Evolutionary conservation across 2,329 filamentous ascomycete genomes (phyloP), one percentile per base, ranked within the genome.

Genomic region (Cryphonectria japonica): DNA sequence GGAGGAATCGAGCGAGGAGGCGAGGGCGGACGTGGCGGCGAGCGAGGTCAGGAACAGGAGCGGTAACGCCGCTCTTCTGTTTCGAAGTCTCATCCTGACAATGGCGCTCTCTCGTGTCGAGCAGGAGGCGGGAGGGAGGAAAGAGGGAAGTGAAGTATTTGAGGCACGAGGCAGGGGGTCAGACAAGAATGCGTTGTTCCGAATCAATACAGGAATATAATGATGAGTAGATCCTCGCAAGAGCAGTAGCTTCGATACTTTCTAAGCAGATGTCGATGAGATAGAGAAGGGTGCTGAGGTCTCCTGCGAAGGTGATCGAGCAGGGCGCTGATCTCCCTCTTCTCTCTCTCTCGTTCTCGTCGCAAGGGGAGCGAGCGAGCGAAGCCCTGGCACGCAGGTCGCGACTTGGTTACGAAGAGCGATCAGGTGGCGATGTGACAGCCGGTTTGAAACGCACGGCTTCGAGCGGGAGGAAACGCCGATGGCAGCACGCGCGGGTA

Each of bases 41-140:
- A 91, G 79, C 50, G 84, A 85, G 41, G 88, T 86, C 52, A 91
- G 80, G 1, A 91, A 83, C 52, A 92, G 85, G 46, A 92, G 82
- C 66, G 92, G 79, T 34, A 92, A 79, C 41, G 88, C 84, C 69
- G 85, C 86, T 72, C 83, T 83, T 69, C 81, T 82, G 73, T 83
- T 83, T 80, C 84, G 85, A 76, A 91, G 81, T 81, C 85, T 89
- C 90, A 93, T 92, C 75, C 75, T 84, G 80, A 62, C 63, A 63
- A 67, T 64, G 46, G 57, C n/a, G 59, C 3, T 26, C 61, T 39
- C 32, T 32, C 59, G 32, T 37, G 16, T 19, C 19, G 46, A 9
- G 46, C 46, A 50, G 46, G 43, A 46, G 43, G 43, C 14, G 43
- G 43, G 43, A 7, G 16, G 19, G 43, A 46, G 16, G 37, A 39